A percentile compares a stretch with the other conserved stretches of the same genome.
phyloP scores from a whole-genome alignment of 164 flowering plant species.

The Santalum album region DNA sequence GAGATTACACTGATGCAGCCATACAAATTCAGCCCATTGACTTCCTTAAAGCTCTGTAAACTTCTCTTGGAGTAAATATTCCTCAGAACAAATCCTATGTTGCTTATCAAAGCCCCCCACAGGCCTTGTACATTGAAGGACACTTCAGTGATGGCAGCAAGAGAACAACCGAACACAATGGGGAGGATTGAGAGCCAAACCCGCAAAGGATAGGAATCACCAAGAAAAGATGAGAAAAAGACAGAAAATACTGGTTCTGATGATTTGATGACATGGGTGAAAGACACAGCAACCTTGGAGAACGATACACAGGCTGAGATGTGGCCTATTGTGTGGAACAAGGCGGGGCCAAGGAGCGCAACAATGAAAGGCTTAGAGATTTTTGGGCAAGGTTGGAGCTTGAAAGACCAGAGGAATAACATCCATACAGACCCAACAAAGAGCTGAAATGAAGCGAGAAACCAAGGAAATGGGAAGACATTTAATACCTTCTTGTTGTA shows the following conservation, averaged over 20 bases:
- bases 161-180: slow-evolving; percentile 73
- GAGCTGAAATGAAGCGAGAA: slow-evolving; percentile 76
- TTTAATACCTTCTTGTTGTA: slow-evolving; percentile 82
- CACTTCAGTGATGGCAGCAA: slow-evolving; percentile 83
- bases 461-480: slow-evolving; percentile 81
- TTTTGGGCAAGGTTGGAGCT: slow-evolving; percentile 67
- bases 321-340: slow-evolving; percentile 88
- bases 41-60: slow-evolving; percentile 69
- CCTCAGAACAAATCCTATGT: slow-evolving; percentile 81
- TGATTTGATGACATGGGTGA: slow-evolving; percentile 89
- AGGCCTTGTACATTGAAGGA: slow-evolving; percentile 72
- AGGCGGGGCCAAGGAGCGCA: slow-evolving; percentile 80
- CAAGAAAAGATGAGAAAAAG: slow-evolving; percentile 63
- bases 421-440: slow-evolving; percentile 79
- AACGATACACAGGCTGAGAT: slow-evolving; percentile 86
- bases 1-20: slow-evolving; percentile 80
- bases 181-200: slow-evolving; percentile 87
- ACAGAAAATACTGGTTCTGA: slow-evolving; percentile 86
- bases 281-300: slow-evolving; percentile 94
- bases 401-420: slow-evolving; percentile 64
- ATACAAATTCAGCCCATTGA: slow-evolving; percentile 76
- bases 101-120: slow-evolving; percentile 84
- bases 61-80: slow-evolving; percentile 79
- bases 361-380: slow-evolving; percentile 58
- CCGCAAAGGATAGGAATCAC: slow-evolving; percentile 57